Evolutionary conservation across 768 basidiomycete genomes (phyloP), one percentile per base, ranked within the genome.

Genomic region (Solioccasus polychromus): DNA sequence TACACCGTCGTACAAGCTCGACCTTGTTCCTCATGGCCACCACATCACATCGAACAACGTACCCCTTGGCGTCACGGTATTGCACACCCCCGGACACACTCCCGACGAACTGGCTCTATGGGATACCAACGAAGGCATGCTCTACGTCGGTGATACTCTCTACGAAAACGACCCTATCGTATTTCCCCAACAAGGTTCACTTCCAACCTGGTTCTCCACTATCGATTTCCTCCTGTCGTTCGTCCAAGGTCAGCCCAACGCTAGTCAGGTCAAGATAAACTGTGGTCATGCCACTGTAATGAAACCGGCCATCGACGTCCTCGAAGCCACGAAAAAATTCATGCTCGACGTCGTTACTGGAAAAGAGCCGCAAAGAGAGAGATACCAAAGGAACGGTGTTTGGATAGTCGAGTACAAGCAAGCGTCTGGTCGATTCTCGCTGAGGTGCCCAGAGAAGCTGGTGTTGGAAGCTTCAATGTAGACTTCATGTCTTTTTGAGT

Each of bases 81-180:
- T 80, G 44, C 79, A 81, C 48, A 79, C 77, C 0, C 78, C 79
- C 0, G 78, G 79, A 22, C 80, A 82, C 47, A 80, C 75, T 0
- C 79, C 79, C 2, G 80, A 81, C 61, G 73, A 78, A 52, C 59
- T 79, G n/a, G 78, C 77, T 1, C 50, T 79, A 4, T 81, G 76
- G 63, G 76, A 80, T 44, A 62, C 58, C 11, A 57, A 49, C 6
- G 79, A 80, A 42, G 62, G 59, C 49, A 76, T 79, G 77, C 62
- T 79, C 1, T 81, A 78, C 39, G 76, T 78, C 10, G 80, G 80
- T 3, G 80, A 81, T 48, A 72, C 76, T 35, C 61, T 79, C 34
- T 80, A 82, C 50, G 79, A 82, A 52, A 59, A 71, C 43, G 77
- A 73, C 28, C 71, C 68, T 5, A 80, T 79, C 55, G 75, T 80